Conservation (phyloP, 305 asterid genomes). For the Andrographis paniculata region DNA sequence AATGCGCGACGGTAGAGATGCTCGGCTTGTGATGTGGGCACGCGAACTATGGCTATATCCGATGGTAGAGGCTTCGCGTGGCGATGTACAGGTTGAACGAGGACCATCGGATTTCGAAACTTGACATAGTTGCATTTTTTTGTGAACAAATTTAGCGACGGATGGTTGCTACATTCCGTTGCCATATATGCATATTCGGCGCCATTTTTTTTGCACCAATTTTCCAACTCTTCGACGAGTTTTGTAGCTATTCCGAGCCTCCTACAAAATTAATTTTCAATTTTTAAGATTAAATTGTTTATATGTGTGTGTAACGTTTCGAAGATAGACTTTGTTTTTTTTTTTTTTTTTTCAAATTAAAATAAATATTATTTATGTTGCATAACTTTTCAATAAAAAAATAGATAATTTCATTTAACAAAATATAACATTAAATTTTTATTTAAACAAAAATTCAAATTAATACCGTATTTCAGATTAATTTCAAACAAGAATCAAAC, state of each 20-base stretch:
- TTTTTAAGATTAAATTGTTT: background rate
- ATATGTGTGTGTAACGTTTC: too few relatives aligned
- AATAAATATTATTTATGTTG: too few relatives aligned
- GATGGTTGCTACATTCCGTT: constrained; percentile 50
- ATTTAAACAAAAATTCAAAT: too few relatives aligned
- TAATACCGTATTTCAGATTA: too few relatives aligned
- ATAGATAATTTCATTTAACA: too few relatives aligned
- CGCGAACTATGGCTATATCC: constrained; percentile 25
- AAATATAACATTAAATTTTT: too few relatives aligned
- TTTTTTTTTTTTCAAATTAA: too few relatives aligned
- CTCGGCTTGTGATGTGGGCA: constrained; percentile 36
- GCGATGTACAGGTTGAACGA: constrained; percentile 76
- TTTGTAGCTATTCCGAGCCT: constrained; percentile 69
- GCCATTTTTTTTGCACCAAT: constrained; percentile 47
- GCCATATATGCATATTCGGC: constrained; percentile 84
- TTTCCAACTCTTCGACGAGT: constrained; percentile 53
- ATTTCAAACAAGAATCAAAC: too few relatives aligned
- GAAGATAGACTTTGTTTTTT: too few relatives aligned
- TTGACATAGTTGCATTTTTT: constrained; percentile 43
- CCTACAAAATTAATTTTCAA: constrained; percentile 29
- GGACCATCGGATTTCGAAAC: constrained; percentile 58
- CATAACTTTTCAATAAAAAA: too few relatives aligned
- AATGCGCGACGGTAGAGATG: constrained; percentile 38
- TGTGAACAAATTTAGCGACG: constrained; percentile 62
- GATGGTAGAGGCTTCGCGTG: constrained; percentile 46